Evolutionary conservation across 495 filamentous ascomycete genomes (phyloP).

Genomic region (Penicillium diatomitis): DNA sequence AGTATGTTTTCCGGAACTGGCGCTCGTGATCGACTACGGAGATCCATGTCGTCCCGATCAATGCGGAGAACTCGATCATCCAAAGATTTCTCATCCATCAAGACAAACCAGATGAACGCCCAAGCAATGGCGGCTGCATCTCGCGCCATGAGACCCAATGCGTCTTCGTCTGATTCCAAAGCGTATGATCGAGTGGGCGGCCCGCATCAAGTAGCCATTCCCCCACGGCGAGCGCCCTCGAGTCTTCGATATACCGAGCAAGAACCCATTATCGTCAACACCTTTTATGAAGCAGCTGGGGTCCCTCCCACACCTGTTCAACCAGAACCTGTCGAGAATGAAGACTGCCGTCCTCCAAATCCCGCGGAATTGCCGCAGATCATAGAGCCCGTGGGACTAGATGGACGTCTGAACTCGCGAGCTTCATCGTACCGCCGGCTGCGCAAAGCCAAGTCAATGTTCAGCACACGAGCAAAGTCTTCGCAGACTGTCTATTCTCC

Average conservation of each 20-base stretch:
- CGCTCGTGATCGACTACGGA: conserved; percentile 40
- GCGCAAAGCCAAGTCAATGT: conserved; percentile 66
- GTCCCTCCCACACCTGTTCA: no score
- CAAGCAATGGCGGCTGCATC: conserved; percentile 63
- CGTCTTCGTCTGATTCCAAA: conserved; percentile 23
- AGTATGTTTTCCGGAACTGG: conserved; percentile 23
- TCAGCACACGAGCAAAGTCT: conserved; percentile 42
- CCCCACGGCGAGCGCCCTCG: conserved; percentile 16
- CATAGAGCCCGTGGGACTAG: conserved; percentile 33
- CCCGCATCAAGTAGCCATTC: conserved; percentile 31
- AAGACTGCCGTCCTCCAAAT: not conserved
- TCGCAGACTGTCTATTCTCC: conserved; percentile 16
- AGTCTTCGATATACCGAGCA: conserved; percentile 8
- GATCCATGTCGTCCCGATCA: conserved; percentile 56
- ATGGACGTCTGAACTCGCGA: conserved; percentile 52
- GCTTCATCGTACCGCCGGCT: conserved; percentile 70
- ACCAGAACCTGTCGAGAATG: not conserved
- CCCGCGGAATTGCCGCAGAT: conserved; percentile 25
- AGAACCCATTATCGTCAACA: not conserved
- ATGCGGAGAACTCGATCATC: conserved; percentile 30
- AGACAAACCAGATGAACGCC: conserved; percentile 45
- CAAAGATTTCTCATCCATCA: conserved; percentile 32
- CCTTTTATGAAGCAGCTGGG: not conserved
- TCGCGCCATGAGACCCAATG: conserved; percentile 52
- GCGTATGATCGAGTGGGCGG: conserved; percentile 27